A percentile compares a stretch with the other conserved stretches of the same genome.
Evolutionary conservation across 2,329 filamentous ascomycete species (phyloP).

Genomic region (Coleophoma crateriformis): DNA sequence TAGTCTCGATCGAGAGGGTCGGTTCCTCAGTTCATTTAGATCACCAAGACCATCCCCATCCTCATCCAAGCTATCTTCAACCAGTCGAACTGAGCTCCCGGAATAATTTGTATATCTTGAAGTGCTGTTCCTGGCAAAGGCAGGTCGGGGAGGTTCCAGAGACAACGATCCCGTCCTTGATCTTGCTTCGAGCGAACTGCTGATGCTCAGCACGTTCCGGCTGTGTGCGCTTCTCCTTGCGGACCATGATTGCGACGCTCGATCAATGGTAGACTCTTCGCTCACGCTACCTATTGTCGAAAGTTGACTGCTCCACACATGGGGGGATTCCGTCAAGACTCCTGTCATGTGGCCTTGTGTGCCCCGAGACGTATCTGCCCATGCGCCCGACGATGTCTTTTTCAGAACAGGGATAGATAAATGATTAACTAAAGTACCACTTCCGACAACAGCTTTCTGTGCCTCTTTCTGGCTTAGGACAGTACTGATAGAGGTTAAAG

Average conservation of each 20-base stretch:
- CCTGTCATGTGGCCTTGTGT: slow-evolving; percentile 20
- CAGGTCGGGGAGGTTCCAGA: slow-evolving; percentile 43
- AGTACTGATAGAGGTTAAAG: slow-evolving; percentile 50
- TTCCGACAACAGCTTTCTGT: slow-evolving; percentile 18
- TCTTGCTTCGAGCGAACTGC: slow-evolving; percentile 33
- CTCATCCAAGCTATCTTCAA: slow-evolving; percentile 53
- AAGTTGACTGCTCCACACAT: slow-evolving; percentile 59
- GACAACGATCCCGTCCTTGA: slow-evolving; percentile 25
- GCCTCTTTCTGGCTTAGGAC: slow-evolving; percentile 33
- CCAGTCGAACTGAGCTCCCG: slow-evolving; percentile 31
- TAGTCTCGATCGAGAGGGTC: slow-evolving; percentile 49
- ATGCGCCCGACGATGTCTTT: slow-evolving; percentile 23
- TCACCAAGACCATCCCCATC: slow-evolving; percentile 60
- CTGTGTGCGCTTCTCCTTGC: slow-evolving; percentile 41
- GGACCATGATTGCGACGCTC: slow-evolving; percentile 38
- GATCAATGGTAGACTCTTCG: slow-evolving; percentile 42
- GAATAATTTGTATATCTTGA: slow-evolving; percentile 7
- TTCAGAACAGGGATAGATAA: slow-evolving; percentile 10
- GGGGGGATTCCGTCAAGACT: slow-evolving; percentile 42
- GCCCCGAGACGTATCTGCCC: slow-evolving; percentile 22
- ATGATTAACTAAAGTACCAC: slow-evolving; percentile 18
- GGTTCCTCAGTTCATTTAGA: slow-evolving; percentile 44
- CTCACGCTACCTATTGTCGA: slow-evolving; percentile 60
- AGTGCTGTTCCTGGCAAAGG: slow-evolving; percentile 29
- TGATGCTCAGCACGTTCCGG: slow-evolving; percentile 51